phyloP scores from a whole-genome alignment of 2,329 filamentous ascomycete genomes.

The Pseudocercospora macadamiae region DNA sequence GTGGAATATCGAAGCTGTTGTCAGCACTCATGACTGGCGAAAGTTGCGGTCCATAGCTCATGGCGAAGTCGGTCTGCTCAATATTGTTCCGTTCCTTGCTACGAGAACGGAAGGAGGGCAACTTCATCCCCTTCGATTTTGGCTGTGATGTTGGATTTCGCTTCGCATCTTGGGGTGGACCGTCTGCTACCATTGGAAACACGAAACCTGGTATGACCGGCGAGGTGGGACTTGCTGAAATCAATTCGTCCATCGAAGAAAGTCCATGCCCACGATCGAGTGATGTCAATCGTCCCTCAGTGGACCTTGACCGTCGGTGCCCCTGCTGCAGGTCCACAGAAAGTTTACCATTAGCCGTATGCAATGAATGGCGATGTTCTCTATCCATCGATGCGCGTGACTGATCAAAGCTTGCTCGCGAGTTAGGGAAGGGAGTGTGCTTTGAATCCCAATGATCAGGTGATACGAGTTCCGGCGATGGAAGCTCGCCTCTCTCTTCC shows the following conservation, averaged over 20 bases:
- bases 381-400: constrained; percentile 3
- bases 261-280: constrained; percentile 16
- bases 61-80: constrained; percentile 38
- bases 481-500: constrained; percentile 42
- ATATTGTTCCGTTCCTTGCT: constrained; percentile 37
- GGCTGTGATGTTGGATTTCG: constrained; percentile 31
- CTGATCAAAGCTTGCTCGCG: constrained; percentile 13
- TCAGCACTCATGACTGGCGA: constrained; percentile 22
- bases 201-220: constrained; percentile 30
- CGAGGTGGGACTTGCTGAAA: constrained; percentile 20
- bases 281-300: constrained; percentile 24
- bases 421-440: constrained; percentile 29
- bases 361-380: constrained; percentile 10
- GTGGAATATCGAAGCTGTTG: constrained; percentile 22
- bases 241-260: constrained; percentile 20
- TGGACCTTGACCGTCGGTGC: constrained; percentile 27
- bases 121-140: constrained; percentile 39
- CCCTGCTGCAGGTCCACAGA: constrained; percentile 23
- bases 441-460: constrained; percentile 45
- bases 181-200: constrained; percentile 31
- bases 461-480: constrained; percentile 44
- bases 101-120: constrained; percentile 45
- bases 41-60: constrained; percentile 12
- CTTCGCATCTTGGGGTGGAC: constrained; percentile 28
- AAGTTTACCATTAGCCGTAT: constrained; percentile 23